Evolutionary conservation across 2,329 filamentous ascomycete species (phyloP), one percentile per base, ranked within the genome.

Genomic region (Fusarium sarcochroum): DNA sequence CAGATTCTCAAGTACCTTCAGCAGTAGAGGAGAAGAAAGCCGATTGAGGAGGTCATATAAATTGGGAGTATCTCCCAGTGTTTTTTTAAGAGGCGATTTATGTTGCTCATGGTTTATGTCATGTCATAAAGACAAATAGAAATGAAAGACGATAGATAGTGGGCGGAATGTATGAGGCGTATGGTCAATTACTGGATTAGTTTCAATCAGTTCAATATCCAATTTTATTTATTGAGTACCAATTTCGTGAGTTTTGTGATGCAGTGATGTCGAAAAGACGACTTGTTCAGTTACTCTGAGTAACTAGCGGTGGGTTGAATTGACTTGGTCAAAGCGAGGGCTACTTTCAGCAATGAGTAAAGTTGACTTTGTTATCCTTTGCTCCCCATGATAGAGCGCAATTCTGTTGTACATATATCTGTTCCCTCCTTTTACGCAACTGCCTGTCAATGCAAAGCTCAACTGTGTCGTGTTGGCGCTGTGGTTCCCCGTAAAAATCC

Each of bases 1-100:
- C 89, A 92, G 80, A 87, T 97, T 53, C 84, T 97, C 63, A 83
- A 86, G 78, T 88, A 84, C 70, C 76, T 89, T 56, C 78, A 82
- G 70, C 84, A 82, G 75, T 83, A 80, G 61, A 65, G 41, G 45
- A 53, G 30, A 56, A 34, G 40, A 21, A 51, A 32, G 20, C 17
- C 10, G 27, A 20, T 34, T n/a, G 27, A 37, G 10, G 40, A 45
- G 44, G 41, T 25, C 34, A 49, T 60, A 58, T 48, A 46, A 50
- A 54, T 47, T 49, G 51, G 61, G 65, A 54, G 38, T 25, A 10
- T 61, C 35, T 49, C 46, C 55, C 41, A 41, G 41, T 60, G 50
- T 70, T 53, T 60, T 63, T 69, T 65, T 66, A 66, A 45, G 10
- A 63, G 66, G 58, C 58, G 59, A 59, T 70, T 72, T 67, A 71